Evolutionary conservation across 2,329 filamentous ascomycete genomes (phyloP), one percentile per base, ranked within the genome.

Genomic region (Talaromyces islandicus): DNA sequence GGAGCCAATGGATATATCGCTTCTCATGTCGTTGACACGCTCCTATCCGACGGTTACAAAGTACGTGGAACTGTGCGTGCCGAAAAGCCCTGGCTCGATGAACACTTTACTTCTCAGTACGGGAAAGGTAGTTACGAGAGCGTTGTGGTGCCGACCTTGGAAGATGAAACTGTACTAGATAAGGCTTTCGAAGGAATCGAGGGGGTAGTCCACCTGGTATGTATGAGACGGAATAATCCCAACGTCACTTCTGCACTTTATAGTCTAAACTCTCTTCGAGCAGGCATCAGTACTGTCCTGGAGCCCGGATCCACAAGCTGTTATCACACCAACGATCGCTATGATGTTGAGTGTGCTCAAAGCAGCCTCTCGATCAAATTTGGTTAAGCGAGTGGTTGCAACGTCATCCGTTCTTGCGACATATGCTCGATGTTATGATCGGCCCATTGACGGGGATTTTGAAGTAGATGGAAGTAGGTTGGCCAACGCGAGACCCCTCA

Each of bases 1-100:
- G 77, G 77, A 12, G 73, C 69, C 1, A 78, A 71, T 24, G 77
- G 78, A 48, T 78, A 74, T 62, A 67, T 80, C 21, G 77, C 68
- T 46, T 70, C 70, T 25, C 73, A 80, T 50, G 66, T 77, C n/a
- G 66, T 68, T 29, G 64, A 75, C 27, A 68, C 74, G 29, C 68
- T 80, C 30, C 71, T 80, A 17, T 59, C 71, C 3, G 65, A 65
- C 2, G 76, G 76, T 25, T 79, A 71, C 64, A 67, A 66, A n/a
- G 76, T 80, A n/a, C 73, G 77, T 17, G 76, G 77, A 29, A 78
- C 77, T 7, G 71, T 74, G 19, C 72, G 78, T 43, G 50, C 5
- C 41, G 69, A 73, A 53, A 65, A 67, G 2, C 59, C 65, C 1
- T 76, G 74, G 71, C 35, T 69, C 1, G 64, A 71, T 3, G 50